Evolutionary conservation across 1,284 basidiomycete species (phyloP).

Genomic region (Malassezia slooffiae): DNA sequence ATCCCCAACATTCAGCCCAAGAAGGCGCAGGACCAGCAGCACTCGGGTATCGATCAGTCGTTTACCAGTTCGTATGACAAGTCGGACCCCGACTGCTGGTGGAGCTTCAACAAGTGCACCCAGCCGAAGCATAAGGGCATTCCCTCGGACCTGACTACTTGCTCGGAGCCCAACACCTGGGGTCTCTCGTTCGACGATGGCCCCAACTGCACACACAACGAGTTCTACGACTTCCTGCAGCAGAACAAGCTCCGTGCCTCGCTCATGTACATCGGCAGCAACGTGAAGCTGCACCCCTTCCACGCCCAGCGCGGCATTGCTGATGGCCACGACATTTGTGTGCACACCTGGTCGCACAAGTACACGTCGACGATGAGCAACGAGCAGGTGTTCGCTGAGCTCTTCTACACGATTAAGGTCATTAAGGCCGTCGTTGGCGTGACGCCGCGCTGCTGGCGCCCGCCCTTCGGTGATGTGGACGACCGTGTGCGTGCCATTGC

Average conservation of each 20-base stretch:
- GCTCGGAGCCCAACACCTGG: conserved; percentile 48
- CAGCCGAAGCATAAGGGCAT: conserved; percentile 37
- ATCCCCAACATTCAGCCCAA: conserved; percentile 37
- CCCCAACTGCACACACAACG: conserved; percentile 31
- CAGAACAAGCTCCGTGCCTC: conserved; percentile 20
- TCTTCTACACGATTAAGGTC: conserved; percentile 51
- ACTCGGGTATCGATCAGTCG: background rate
- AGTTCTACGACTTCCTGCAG: conserved; percentile 20
- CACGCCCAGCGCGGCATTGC: conserved; percentile 18
- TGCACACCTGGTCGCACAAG: conserved; percentile 25
- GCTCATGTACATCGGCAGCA: conserved; percentile 28
- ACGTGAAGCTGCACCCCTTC: conserved; percentile 16
- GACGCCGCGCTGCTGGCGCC: conserved; percentile 48
- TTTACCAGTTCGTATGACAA: conserved; percentile 15
- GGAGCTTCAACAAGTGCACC: conserved; percentile 28
- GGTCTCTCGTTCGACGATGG: conserved; percentile 37
- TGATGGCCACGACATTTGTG: conserved; percentile 21
- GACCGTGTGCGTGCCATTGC: conserved; percentile 51
- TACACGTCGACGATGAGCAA: conserved; percentile 19
- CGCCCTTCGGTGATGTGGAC: conserved; percentile 50
- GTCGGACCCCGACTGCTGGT: conserved; percentile 39
- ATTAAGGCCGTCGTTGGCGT: conserved; percentile 51
- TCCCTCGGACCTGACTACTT: conserved; percentile 41
- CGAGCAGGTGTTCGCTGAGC: conserved; percentile 50
- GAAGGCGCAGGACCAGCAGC: background rate